Percentiles rank a stretch among this genome's conserved stretches.
phyloP scores from a whole-genome alignment of 495 filamentous ascomycete species.

The Staphylotrichum tortipilum region DNA sequence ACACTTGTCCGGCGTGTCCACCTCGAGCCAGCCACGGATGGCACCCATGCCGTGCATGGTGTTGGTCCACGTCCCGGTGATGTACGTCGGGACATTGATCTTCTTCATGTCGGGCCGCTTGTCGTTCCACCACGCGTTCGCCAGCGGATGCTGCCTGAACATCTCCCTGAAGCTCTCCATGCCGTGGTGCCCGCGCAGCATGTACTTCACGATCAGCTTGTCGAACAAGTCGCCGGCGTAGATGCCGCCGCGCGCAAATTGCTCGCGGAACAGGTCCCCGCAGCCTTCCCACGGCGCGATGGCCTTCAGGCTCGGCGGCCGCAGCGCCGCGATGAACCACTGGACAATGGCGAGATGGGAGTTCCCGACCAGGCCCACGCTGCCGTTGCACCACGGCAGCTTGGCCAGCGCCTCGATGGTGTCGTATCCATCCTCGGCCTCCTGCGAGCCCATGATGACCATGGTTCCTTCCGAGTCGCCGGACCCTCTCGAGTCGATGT shows the following conservation, averaged over 20 bases:
- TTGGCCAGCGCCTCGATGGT: not conserved
- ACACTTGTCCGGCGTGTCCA: not conserved
- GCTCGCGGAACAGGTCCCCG: not conserved
- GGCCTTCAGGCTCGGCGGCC: not conserved
- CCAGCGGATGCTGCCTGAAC: not conserved
- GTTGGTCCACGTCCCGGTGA: constrained; percentile 1
- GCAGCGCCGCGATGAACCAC: not conserved
- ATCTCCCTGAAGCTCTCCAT: not conserved
- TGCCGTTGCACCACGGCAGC: not conserved
- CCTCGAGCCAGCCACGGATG: not conserved
- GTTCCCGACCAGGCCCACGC: not conserved
- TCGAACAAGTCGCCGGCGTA: not conserved
- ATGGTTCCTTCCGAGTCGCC: not conserved
- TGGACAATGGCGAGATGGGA: not conserved
- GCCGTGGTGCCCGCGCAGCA: not conserved
- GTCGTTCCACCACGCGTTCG: not conserved
- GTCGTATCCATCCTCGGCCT: not conserved
- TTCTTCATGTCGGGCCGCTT: not conserved
- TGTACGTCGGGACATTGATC: not conserved
- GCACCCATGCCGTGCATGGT: not conserved
- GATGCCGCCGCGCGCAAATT: not conserved
- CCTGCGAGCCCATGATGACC: not conserved
- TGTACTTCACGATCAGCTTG: constrained; percentile 1
- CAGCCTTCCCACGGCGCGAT: not conserved
- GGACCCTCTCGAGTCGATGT: not conserved